Base-by-base conservation (phyloP, 257 asterid species). In the Rehmannia glutinosa region DNA sequence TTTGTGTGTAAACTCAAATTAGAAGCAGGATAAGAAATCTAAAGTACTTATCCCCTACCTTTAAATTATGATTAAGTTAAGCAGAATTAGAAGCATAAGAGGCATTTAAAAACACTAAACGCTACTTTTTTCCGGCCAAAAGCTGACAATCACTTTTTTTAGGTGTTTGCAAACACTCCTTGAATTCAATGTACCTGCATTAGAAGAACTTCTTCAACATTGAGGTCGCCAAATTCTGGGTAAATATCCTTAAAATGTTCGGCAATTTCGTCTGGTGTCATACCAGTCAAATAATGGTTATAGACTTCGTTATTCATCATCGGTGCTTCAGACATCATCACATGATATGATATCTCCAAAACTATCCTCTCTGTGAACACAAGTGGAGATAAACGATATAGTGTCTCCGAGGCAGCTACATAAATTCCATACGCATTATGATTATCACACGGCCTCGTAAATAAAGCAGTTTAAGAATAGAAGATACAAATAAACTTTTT, bases 181-280 rank as follows among this genome's bases (percentile, higher is more conserved):
- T n/a, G n/a, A n/a, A n/a, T n/a, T 35, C 24, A 39, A 33, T 9
- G 1, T 68, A 84, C 86, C 91, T 84, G 87, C 76, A 84, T 81
- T 64, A 82, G 67, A 64, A 88, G 85, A 81, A 93, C 81, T 65
- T 88, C 99, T 73, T 93, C 95, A 56, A 53, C 82, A 66, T 86
- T 80, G 11, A 88, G 86, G 81, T 88, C 97, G 16, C 83, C 86
- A 41, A 84, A 85, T 77, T 90, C 98, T 3, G 96, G 97, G 75
- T 80, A 85, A 52, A 85, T 72, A 32, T 85, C 90, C 75, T 80
- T 83, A 41, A 86, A 69, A 77, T 84, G 82, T 62, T 83, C 90
- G 38, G 95, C 96, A 50, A 88, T 72, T 78, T 88, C 91, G 58
- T 82, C 84, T n/a, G 87, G 91, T 53, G 83, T 77, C 80, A 76